These are phyloP conservation scores for Lactarius evosmus DNA, from an alignment of 768 basidiomycete species.

Conservation along the genomic window DNA sequence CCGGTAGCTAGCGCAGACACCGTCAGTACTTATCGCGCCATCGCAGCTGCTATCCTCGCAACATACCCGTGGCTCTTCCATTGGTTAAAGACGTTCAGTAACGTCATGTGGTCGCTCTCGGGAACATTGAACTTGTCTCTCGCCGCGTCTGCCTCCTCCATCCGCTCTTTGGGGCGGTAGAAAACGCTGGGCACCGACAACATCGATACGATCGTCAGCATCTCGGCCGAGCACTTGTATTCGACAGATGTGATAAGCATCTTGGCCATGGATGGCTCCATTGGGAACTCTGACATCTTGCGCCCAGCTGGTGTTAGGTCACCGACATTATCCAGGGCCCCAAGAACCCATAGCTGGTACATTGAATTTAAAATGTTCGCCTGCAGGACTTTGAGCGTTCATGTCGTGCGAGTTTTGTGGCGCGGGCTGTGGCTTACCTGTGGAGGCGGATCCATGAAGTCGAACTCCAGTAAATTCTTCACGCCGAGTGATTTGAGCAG, in stretches of 20 bases:
- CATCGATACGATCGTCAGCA: conserved; percentile 99
- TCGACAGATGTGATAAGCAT: conserved; percentile 97
- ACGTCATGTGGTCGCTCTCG: conserved; percentile 94
- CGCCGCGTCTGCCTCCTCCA: conserved; percentile 97
- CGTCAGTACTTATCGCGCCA: neutral
- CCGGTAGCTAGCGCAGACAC: conserved; percentile 54
- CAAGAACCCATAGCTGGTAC: conserved; percentile 99
- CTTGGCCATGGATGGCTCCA: conserved; percentile 99
- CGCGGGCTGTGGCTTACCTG: conserved; percentile 49
- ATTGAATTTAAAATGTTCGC: conserved; percentile 98
- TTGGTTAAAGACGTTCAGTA: conserved; percentile 95
- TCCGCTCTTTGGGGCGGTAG: conserved; percentile 93
- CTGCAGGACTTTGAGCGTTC: conserved; percentile 37
- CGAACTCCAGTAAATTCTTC: conserved; percentile 95
- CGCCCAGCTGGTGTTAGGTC: conserved; percentile 88
- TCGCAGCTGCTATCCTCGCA: neutral
- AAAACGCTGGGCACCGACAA: conserved; percentile 96
- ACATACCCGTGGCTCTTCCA: conserved; percentile 94
- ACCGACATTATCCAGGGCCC: conserved; percentile 96
- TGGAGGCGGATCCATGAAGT: conserved; percentile 99
- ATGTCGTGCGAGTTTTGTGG: neutral
- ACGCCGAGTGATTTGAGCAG: conserved; percentile 95
- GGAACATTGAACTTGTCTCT: conserved; percentile 98
- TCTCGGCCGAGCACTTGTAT: conserved; percentile 88
- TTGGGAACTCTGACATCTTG: conserved; percentile 99